These are phyloP conservation scores for Ampelomyces quisqualis DNA, from an alignment of 2,329 filamentous ascomycete species.

Conservation along the genomic window DNA sequence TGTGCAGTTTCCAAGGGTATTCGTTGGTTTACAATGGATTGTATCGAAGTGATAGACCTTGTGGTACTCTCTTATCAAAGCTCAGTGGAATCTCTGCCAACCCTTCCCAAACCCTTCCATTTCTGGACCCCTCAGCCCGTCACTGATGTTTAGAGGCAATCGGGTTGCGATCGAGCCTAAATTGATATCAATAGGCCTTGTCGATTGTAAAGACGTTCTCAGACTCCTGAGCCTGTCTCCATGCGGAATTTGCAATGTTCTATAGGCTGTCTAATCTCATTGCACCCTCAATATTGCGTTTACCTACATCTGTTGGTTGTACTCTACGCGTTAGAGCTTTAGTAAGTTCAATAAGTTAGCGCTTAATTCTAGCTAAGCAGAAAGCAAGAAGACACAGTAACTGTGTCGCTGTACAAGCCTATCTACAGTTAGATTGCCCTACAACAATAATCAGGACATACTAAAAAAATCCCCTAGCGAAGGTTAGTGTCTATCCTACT, in stretches of 20 bases:
- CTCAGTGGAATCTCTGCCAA: too few relatives aligned
- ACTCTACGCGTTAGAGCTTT: conserved; percentile 4
- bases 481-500: conserved; percentile 4
- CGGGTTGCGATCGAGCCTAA: too few relatives aligned
- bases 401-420: conserved; percentile 7
- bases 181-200: conserved; percentile 2
- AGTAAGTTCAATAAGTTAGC: conserved; percentile 5
- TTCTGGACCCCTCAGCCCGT: too few relatives aligned
- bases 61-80: too few relatives aligned
- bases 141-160: too few relatives aligned
- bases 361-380: conserved; percentile 8
- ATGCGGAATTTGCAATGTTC: conserved; percentile 6
- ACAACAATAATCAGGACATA: conserved; percentile 3
- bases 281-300: conserved; percentile 5
- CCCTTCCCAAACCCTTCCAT: too few relatives aligned
- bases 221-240: conserved; percentile 3
- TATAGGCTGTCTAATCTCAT: conserved; percentile 8
- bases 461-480: conserved; percentile 1
- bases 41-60: too few relatives aligned
- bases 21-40: too few relatives aligned
- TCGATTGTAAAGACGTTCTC: conserved; percentile 1
- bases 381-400: conserved; percentile 6
- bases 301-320: conserved; percentile 1
- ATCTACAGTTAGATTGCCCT: conserved; percentile 1
- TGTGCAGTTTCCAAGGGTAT: too few relatives aligned